Evolutionary conservation across 2,329 filamentous ascomycete species (phyloP), one percentile per base, ranked within the genome.

Genomic region (Alternaria triticina): DNA sequence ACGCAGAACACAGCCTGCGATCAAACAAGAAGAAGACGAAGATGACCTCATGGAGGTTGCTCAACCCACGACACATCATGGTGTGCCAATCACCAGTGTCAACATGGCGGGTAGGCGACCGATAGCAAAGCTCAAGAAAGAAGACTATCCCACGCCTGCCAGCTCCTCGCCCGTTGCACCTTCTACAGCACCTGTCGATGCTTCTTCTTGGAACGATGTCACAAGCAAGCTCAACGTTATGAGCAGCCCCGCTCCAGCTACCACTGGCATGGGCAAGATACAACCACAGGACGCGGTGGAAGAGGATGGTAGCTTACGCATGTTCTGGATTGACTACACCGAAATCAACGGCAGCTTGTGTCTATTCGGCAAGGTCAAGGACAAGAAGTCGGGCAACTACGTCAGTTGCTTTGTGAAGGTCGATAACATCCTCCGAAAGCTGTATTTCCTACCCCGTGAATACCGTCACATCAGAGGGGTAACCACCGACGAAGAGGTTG

Each of bases 281-380:
- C 89, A 91, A 67, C 86, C 92, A 61, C 88, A 91, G 66, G 91
- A 97, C 79, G 94, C 92, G n/a, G 82, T 97, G n/a, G 95, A 98
- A 78, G 89, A 92, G 66, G 94, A 99, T 74, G 96, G 95, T 36
- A 96, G 92, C 71, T 85, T 99, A 28, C 90, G 91, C 70, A 93
- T 99, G 83, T 99, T 97, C 83, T 99, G 96, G 96, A 91, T 92
- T 8, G 96, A 99, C 80, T 99, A 97, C 75, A 93, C 91, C 1
- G 96, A 99, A 77, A 85, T 97, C 77, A 94, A 94, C 73, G 95
- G 95, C 62, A 96, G 90, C 70, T 84, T 99, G 10, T 98, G 94
- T 78, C 86, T 99, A 11, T 98, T 99, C 76, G 96, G 96, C 67
- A 99, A 99, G 77, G 95, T 97, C 23, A 89, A 94, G 73, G 94